Conservation (phyloP, 2,329 filamentous ascomycete species). For the Dactylonectria estremocensis region DNA sequence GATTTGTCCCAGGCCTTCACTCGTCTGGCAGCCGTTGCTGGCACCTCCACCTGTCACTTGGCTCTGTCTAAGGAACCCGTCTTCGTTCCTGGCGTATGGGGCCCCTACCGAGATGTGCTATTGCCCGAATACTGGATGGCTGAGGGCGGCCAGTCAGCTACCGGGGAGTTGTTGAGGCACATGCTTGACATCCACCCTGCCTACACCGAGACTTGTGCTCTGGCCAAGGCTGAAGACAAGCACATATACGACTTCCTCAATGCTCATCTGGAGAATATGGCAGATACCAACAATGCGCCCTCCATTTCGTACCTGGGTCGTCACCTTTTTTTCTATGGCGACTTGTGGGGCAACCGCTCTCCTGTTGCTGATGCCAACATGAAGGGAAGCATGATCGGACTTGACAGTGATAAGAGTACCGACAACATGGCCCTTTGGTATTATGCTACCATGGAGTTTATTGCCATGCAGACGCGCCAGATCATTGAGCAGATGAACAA, state of each 20-base stretch:
- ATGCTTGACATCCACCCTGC: conserved; percentile 96
- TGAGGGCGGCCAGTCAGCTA: conserved; percentile 96
- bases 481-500: conserved; percentile 96
- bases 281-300: conserved; percentile 78
- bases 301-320: conserved; percentile 88
- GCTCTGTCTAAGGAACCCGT: conserved; percentile 95
- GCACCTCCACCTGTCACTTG: conserved; percentile 96
- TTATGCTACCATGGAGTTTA: conserved; percentile 98
- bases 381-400: conserved; percentile 89
- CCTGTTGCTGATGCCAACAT: conserved; percentile 94
- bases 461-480: conserved; percentile 95
- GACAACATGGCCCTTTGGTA: conserved; percentile 93
- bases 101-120: conserved; percentile 94
- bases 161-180: conserved; percentile 93
- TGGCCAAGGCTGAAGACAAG: conserved; percentile 85
- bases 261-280: conserved; percentile 84
- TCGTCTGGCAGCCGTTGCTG: conserved; percentile 92
- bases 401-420: conserved; percentile 88
- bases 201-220: conserved; percentile 83
- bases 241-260: conserved; percentile 98
- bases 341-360: conserved; percentile 96
- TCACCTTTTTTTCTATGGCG: conserved; percentile 99
- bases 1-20: conserved; percentile 94
- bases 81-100: conserved; percentile 97
- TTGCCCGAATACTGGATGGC: conserved; percentile 96